These are phyloP conservation scores for Rhodotorula sp. DNA, from an alignment of 1,284 basidiomycete genomes.

Conservation along the genomic window DNA sequence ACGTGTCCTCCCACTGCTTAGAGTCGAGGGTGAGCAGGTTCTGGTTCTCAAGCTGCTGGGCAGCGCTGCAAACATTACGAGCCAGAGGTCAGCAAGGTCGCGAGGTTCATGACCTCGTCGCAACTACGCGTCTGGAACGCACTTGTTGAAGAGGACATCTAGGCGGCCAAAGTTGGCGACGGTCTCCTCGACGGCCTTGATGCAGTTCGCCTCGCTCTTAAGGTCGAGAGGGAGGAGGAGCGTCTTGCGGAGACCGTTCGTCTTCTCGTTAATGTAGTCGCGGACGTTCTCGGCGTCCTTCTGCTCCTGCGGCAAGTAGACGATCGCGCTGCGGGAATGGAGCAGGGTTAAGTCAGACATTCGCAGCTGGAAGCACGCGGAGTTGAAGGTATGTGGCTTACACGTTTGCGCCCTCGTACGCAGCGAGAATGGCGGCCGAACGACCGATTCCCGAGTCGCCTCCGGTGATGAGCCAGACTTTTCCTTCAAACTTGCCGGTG, in stretches of 20 bases:
- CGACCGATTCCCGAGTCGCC: conserved; percentile 58
- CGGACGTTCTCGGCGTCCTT: conserved; percentile 49
- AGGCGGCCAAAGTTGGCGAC: conserved; percentile 53
- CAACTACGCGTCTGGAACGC: not conserved
- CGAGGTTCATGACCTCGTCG: too few species aligned
- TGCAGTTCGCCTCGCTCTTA: conserved; percentile 53
- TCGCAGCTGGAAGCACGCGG: too few species aligned
- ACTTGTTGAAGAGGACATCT: conserved; percentile 58
- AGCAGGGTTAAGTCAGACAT: not conserved
- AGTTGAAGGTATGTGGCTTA: not conserved
- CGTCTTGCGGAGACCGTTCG: conserved; percentile 47
- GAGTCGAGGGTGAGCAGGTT: conserved; percentile 54
- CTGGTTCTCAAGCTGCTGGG: conserved; percentile 56
- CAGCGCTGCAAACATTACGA: conserved; percentile 46
- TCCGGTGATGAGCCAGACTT: conserved; percentile 53
- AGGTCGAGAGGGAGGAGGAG: conserved; percentile 54
- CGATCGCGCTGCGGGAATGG: conserved; percentile 49
- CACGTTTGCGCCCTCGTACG: conserved; percentile 61
- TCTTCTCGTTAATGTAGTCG: conserved; percentile 18
- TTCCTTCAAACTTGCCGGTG: conserved; percentile 28
- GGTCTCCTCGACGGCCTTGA: conserved; percentile 52
- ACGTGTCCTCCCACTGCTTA: conserved; percentile 59
- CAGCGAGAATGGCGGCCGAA: conserved; percentile 49
- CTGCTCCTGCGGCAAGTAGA: conserved; percentile 57
- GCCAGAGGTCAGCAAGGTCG: not conserved